phyloP scores from a whole-genome alignment of 345 rosid genomes.

The Viola odorata region DNA sequence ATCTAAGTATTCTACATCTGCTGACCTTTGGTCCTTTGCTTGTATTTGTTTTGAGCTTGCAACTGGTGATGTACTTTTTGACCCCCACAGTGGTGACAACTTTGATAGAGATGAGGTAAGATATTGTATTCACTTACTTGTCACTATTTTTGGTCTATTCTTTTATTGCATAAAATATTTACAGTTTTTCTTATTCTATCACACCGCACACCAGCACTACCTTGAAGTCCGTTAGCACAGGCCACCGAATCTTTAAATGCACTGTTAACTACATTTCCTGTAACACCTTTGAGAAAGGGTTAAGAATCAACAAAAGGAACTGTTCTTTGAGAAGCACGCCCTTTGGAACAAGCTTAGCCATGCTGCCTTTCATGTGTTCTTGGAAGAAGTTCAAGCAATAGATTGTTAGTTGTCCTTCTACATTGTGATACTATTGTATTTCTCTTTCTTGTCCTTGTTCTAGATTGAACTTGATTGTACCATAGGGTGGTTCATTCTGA shows the following conservation, averaged over 20 bases:
- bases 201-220: neutral
- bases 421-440: too few species aligned
- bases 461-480: too few species aligned
- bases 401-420: too few species aligned
- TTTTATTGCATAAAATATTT: slow-evolving; percentile 1
- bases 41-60: slow-evolving; percentile 81
- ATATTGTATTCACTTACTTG: neutral
- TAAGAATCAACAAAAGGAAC: too few species aligned
- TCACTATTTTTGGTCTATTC: slow-evolving; percentile 1
- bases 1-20: slow-evolving; percentile 72
- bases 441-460: too few species aligned
- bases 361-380: too few species aligned
- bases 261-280: neutral
- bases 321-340: too few species aligned
- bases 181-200: neutral
- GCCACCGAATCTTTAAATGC: neutral
- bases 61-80: slow-evolving; percentile 70
- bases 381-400: too few species aligned
- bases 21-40: slow-evolving; percentile 75
- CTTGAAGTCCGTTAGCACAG: neutral
- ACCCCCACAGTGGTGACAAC: slow-evolving; percentile 69
- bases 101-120: slow-evolving; percentile 73
- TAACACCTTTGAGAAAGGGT: neutral
- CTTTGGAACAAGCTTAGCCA: too few species aligned
- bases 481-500: too few species aligned